phyloP scores from a whole-genome alignment of 169 alveolate species.

The Amoebophrya sp. region DNA sequence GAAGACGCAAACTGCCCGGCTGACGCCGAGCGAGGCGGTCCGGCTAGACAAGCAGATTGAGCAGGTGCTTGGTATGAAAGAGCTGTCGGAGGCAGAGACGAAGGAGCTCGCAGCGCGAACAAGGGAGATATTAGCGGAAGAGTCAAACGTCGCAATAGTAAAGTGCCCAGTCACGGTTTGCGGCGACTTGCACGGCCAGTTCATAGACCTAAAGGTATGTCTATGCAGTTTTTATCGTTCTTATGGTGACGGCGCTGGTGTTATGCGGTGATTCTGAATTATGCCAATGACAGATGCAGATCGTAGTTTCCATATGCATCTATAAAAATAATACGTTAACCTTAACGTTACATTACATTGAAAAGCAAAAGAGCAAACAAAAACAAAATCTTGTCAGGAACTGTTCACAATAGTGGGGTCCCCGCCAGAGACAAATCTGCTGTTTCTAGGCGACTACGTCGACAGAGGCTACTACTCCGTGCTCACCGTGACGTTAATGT shows the following conservation, averaged over 20 bases:
- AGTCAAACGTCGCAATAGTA: slow-evolving; percentile 75
- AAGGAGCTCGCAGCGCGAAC: not conserved
- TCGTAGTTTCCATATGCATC: too few species aligned
- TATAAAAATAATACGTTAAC: too few species aligned
- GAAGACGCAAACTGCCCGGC: not conserved
- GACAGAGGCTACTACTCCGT: slow-evolving; percentile 98
- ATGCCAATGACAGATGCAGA: too few species aligned
- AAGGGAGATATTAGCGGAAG: slow-evolving; percentile 44
- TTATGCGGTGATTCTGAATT: too few species aligned
- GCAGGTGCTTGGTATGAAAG: not conserved
- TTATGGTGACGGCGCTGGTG: too few species aligned
- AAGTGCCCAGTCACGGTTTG: slow-evolving; percentile 86
- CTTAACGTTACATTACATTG: too few species aligned
- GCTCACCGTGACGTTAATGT: slow-evolving; percentile 93
- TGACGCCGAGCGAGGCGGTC: not conserved
- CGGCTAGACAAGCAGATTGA: not conserved
- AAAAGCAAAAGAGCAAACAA: too few species aligned
- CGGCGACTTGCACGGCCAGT: slow-evolving; percentile 97
- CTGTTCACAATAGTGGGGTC: slow-evolving; percentile 45
- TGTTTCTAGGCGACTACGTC: slow-evolving; percentile 99
- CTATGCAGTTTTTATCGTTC: not conserved
- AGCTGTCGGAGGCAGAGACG: not conserved
- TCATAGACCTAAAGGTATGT: slow-evolving; percentile 81
- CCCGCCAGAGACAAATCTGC: slow-evolving; percentile 90
- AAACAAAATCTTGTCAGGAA: slow-evolving; percentile 37